phyloP scores from a whole-genome alignment of 148 eudicot species.

The Rhododendron ferrugineum region DNA sequence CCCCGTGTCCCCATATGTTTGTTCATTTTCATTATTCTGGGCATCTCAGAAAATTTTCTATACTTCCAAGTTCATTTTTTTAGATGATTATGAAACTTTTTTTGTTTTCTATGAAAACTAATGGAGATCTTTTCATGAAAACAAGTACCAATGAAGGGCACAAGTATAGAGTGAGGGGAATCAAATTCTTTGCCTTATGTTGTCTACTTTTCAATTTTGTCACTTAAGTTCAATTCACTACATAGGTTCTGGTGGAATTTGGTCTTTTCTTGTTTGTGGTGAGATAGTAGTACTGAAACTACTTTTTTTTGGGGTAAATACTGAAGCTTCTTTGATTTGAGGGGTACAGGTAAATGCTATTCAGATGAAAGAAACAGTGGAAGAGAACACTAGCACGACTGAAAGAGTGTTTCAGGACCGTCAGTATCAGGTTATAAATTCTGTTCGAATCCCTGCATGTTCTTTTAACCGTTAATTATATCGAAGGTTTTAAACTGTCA shows the following conservation, averaged over 20 bases:
- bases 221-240: no score
- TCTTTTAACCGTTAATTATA: not conserved
- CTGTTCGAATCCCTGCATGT: not conserved
- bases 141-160: not conserved
- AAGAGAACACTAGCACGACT: slow-evolving; percentile 91
- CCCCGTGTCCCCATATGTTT: not conserved
- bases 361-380: slow-evolving; percentile 97
- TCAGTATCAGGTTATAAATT: slow-evolving; percentile 74
- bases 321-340: slow-evolving; percentile 7
- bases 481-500: not conserved
- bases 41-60: not conserved
- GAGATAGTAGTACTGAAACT: not conserved
- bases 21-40: not conserved
- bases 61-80: not conserved
- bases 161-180: not conserved
- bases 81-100: not conserved
- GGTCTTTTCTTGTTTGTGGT: not conserved
- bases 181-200: not conserved
- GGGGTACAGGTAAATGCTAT: slow-evolving; percentile 84
- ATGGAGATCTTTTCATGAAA: not conserved
- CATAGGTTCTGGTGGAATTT: slow-evolving; percentile 24
- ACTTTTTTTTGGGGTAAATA: no score
- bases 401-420: slow-evolving; percentile 99
- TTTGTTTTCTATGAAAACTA: not conserved
- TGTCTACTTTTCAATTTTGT: not conserved